Percentiles rank a stretch among this genome's conserved stretches.
Conservation (phyloP, 768 basidiomycete species). For the Serendipita vermifera region DNA sequence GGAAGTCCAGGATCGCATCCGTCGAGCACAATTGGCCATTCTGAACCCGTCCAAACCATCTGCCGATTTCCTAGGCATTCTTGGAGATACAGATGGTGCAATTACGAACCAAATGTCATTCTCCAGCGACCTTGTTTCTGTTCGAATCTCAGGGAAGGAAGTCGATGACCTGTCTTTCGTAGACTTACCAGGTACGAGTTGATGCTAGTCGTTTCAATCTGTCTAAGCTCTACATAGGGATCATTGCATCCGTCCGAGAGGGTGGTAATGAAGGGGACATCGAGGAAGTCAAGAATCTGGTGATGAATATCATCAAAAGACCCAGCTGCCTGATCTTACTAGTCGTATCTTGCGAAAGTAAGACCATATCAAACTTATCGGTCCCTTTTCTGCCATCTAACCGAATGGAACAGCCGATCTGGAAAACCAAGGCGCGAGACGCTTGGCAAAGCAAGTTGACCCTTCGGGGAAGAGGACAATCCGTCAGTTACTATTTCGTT, state of each 20-base stretch:
- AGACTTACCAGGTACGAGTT: conserved; percentile 41
- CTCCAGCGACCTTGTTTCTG: conserved; percentile 42
- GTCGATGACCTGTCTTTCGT: conserved; percentile 53
- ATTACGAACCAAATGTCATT: conserved; percentile 25
- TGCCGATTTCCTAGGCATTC: conserved; percentile 10
- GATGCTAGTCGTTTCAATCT: background rate
- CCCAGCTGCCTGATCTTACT: conserved; percentile 51
- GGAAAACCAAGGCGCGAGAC: conserved; percentile 63
- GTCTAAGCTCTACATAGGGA: conserved; percentile 24
- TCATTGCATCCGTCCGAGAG: conserved; percentile 44
- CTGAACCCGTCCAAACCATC: conserved; percentile 35
- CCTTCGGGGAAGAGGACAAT: conserved; percentile 54
- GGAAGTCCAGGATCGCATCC: conserved; percentile 51
- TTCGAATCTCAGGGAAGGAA: conserved; percentile 45
- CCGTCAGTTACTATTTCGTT: conserved; percentile 33
- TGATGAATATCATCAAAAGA: conserved; percentile 44
- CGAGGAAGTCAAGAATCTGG: conserved; percentile 44
- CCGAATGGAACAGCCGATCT: conserved; percentile 44
- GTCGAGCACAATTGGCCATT: conserved; percentile 52
- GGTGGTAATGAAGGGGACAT: conserved; percentile 44
- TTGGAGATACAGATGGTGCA: conserved; percentile 8
- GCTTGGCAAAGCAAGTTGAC: conserved; percentile 48
- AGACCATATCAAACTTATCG: too few species aligned
- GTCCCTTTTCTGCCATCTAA: too few species aligned
- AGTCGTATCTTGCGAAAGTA: conserved; percentile 53